phyloP scores from a whole-genome alignment of 306 rosid genomes.

The Prinsepia uniflora region DNA sequence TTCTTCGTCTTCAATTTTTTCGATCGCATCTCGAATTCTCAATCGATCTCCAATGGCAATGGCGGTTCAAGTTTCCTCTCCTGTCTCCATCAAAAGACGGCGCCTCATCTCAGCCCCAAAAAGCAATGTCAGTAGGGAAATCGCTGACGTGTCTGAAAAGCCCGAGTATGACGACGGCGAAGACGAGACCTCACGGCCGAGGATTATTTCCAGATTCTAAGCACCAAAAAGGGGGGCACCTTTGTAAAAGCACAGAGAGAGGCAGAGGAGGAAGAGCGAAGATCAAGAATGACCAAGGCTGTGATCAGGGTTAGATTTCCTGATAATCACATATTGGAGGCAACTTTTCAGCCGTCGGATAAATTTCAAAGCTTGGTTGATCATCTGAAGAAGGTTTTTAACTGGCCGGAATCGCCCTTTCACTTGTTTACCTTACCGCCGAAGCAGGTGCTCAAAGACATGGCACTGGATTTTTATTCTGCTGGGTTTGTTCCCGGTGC shows the following conservation, averaged over 20 bases:
- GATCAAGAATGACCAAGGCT: background rate
- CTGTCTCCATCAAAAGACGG: background rate
- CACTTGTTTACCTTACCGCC: background rate
- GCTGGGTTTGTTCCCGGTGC: conserved; percentile 9
- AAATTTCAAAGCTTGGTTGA: conserved; percentile 4
- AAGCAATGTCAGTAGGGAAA: background rate
- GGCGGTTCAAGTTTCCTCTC: background rate
- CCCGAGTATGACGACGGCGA: background rate
- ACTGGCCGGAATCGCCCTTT: background rate
- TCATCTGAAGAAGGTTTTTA: background rate
- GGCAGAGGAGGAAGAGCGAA: background rate
- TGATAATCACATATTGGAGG: background rate
- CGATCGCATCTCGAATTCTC: background rate
- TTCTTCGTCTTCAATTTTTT: background rate
- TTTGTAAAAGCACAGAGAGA: background rate
- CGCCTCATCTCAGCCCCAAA: background rate
- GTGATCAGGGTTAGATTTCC: background rate
- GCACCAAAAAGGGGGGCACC: background rate
- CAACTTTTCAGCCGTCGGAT: background rate
- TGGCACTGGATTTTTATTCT: background rate
- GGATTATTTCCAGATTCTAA: background rate
- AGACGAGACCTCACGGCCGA: background rate
- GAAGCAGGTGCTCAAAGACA: background rate
- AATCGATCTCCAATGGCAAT: background rate
- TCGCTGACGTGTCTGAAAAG: background rate